Evolutionary conservation across 768 basidiomycete genomes (phyloP), one percentile per base, ranked within the genome.

Genomic region (Boletellus sp.): DNA sequence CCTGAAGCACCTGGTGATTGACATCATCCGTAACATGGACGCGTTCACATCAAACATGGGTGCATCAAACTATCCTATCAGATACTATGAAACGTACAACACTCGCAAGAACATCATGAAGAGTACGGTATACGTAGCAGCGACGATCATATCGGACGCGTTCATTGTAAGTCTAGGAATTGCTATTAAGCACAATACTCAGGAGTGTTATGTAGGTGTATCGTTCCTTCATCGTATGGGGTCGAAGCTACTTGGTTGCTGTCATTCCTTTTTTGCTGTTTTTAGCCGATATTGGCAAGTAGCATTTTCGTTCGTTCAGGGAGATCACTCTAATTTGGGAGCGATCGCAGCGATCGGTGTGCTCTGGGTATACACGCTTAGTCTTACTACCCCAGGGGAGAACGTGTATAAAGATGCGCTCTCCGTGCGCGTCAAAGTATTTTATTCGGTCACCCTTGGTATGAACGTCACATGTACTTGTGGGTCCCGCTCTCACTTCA

Each of bases 311-410:
- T 16, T 38, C 17, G 22, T 20, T 16, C 11, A 8, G 3, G 6
- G 12, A 7, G 20, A 24, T 34, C 3, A 6, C 13, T 7, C 36
- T 47, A 16, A 22, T 13, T 23, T 20, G 19, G 19, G 16, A 37
- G 19, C 6, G 17, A 32, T 24, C 17, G 22, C 39, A 48, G 47
- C 32, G 8, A 41, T 48, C 22, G 47, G 47, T 40, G 34, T 41
- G 15, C n/a, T 48, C 16, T 48, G 47, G 47, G 38, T 48, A 11
- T 48, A 48, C 47, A 48, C 47, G 3, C 47, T 48, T 1, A 41
- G 47, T 11, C 32, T 41, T 34, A 17, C 34, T 23, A 13, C 16
- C 3, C 39, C 39, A 24, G 39, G 39, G 9, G 47, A 35, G 6
- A 41, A 41, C 17, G 39, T 48, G 22, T 48, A 41, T 19, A 26